These are phyloP conservation scores for Xylaria sp. DNA, from an alignment of 2,329 filamentous ascomycete genomes.

Conservation along the genomic window DNA sequence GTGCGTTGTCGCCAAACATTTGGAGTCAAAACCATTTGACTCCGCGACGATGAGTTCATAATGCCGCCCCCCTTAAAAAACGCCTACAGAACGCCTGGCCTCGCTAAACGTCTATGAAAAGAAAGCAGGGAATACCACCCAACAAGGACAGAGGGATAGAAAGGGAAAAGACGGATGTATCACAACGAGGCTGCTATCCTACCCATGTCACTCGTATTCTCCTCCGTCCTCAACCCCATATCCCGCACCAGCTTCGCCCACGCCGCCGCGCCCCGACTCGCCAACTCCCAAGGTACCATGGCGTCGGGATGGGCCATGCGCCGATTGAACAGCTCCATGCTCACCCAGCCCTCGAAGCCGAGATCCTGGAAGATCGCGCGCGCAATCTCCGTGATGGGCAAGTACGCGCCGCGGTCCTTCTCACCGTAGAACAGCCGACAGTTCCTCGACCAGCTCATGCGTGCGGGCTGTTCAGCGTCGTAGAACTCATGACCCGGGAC, in stretches of 20 bases:
- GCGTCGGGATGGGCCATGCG: slow-evolving; percentile 50
- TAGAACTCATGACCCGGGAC: slow-evolving; percentile 53
- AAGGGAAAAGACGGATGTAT: neutral
- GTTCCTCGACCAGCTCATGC: slow-evolving; percentile 78
- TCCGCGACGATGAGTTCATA: too few relatives aligned
- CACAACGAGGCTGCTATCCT: slow-evolving; percentile 24
- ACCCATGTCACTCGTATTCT: slow-evolving; percentile 1
- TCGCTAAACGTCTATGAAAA: too few relatives aligned
- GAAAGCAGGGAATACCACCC: too few relatives aligned
- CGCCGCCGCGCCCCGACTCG: slow-evolving; percentile 29
- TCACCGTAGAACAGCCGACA: slow-evolving; percentile 67
- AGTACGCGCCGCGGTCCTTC: slow-evolving; percentile 56
- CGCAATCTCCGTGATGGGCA: slow-evolving; percentile 59
- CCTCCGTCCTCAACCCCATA: slow-evolving; percentile 26
- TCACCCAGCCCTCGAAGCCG: slow-evolving; percentile 64
- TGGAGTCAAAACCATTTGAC: too few relatives aligned
- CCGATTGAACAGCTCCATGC: slow-evolving; percentile 64
- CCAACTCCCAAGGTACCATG: slow-evolving; percentile 45
- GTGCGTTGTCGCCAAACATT: too few relatives aligned
- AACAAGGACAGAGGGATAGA: too few relatives aligned
- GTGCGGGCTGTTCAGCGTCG: slow-evolving; percentile 49
- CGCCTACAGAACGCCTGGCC: too few relatives aligned
- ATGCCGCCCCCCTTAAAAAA: too few relatives aligned
- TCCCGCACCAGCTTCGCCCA: slow-evolving; percentile 31
- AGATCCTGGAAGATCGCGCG: slow-evolving; percentile 57